Conservation (phyloP, 2,329 filamentous ascomycete species). For the Aphanoascus verrucosus region DNA sequence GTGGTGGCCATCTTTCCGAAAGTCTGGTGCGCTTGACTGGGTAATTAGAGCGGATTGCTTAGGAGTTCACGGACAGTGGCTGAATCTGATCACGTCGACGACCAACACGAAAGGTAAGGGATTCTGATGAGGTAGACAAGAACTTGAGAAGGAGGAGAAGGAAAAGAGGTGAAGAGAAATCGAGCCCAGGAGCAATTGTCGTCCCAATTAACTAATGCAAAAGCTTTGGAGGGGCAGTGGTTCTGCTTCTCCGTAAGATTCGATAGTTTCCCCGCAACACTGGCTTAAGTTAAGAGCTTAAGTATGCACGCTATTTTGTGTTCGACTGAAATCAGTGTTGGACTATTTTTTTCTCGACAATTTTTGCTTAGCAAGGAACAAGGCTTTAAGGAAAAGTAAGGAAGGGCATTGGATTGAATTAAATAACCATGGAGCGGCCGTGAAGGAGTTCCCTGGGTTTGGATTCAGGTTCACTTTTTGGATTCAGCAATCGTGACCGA, state of each 20-base stretch:
- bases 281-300: not conserved
- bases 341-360: not conserved
- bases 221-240: not conserved
- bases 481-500: not conserved
- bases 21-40: not conserved
- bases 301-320: not conserved
- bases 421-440: not conserved
- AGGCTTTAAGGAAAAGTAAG: not conserved
- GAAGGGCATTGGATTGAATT: not conserved
- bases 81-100: not conserved
- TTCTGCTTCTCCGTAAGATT: not conserved
- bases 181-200: not conserved
- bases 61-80: not conserved
- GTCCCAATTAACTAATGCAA: not conserved
- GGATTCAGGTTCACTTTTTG: not conserved
- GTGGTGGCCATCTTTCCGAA: not conserved
- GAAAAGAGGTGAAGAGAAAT: not conserved
- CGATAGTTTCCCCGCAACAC: not conserved
- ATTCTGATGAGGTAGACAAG: not conserved
- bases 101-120: not conserved
- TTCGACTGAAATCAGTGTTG: not conserved
- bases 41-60: not conserved
- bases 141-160: not conserved
- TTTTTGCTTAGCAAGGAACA: not conserved
- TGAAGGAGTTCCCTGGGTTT: not conserved